phyloP scores from a whole-genome alignment of 345 rosid species.

The Turnera subulata region DNA sequence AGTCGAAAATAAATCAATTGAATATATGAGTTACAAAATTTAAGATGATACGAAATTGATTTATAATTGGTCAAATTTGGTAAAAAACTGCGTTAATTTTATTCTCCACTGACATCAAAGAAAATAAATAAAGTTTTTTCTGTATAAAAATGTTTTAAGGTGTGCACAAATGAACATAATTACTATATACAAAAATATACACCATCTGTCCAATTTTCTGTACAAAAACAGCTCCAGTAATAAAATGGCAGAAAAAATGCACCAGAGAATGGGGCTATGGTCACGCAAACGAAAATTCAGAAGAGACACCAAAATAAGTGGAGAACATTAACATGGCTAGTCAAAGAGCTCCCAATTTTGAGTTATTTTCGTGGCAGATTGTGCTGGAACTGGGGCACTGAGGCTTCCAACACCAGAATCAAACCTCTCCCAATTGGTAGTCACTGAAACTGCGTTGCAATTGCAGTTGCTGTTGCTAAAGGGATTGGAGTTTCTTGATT shows the following conservation, averaged over 20 bases:
- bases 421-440: conserved; percentile 31
- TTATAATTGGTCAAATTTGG: too few species aligned
- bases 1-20: too few species aligned
- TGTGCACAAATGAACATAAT: not conserved
- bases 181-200: not conserved
- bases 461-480: conserved; percentile 13
- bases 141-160: too few species aligned
- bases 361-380: conserved; percentile 35
- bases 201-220: not conserved
- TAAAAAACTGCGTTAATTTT: too few species aligned
- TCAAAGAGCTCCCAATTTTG: conserved; percentile 47
- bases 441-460: conserved; percentile 23
- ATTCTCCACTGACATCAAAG: too few species aligned
- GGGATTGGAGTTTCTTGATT: conserved; percentile 32
- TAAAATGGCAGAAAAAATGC: not conserved
- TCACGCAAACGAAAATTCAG: not conserved
- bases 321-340: not conserved
- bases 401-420: conserved; percentile 34
- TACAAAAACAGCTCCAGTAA: conserved; percentile 2
- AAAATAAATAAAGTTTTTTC: too few species aligned
- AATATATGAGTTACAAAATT: too few species aligned
- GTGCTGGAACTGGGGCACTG: conserved; percentile 21
- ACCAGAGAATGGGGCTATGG: not conserved
- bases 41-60: too few species aligned
- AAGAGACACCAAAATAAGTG: not conserved